phyloP scores from a whole-genome alignment of 352 stramenopile species.

The Plasmopara muralis region DNA sequence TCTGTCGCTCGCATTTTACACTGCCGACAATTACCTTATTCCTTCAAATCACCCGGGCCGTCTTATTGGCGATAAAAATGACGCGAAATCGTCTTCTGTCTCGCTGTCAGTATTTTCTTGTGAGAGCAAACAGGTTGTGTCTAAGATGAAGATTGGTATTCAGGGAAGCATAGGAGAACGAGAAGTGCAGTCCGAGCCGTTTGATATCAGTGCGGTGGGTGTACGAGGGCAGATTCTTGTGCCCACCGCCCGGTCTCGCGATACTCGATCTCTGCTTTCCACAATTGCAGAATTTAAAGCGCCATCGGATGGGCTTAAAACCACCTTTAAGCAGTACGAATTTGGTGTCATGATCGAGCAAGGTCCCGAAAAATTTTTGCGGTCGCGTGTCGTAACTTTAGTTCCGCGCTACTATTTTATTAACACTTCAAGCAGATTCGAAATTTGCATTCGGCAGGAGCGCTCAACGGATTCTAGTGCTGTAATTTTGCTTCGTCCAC shows the following conservation, averaged over 20 bases:
- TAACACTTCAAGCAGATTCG: slow-evolving; percentile 59
- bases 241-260: slow-evolving; percentile 34
- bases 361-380: slow-evolving; percentile 64
- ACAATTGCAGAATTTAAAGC: slow-evolving; percentile 38
- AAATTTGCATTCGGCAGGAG: slow-evolving; percentile 66
- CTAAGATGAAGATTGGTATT: slow-evolving; percentile 74
- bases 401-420: slow-evolving; percentile 78
- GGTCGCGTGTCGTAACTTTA: slow-evolving; percentile 72
- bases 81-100: slow-evolving; percentile 26
- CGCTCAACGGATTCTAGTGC: slow-evolving; percentile 27
- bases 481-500: slow-evolving; percentile 37
- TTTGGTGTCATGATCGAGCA: slow-evolving; percentile 85
- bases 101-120: slow-evolving; percentile 73
- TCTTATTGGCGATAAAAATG: slow-evolving; percentile 19
- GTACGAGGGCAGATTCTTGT: slow-evolving; percentile 69
- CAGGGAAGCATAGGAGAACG: slow-evolving; percentile 24
- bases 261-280: slow-evolving; percentile 40
- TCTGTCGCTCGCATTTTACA: slow-evolving; percentile 65
- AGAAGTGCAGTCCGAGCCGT: slow-evolving; percentile 64
- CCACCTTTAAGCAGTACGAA: slow-evolving; percentile 67
- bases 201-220: slow-evolving; percentile 74
- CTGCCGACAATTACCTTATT: slow-evolving; percentile 51
- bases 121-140: slow-evolving; percentile 53
- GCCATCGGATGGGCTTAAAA: slow-evolving; percentile 17
- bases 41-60: slow-evolving; percentile 35